A percentile compares a stretch with the other conserved stretches of the same genome.
Evolutionary conservation across 1,284 basidiomycete species (phyloP).

Genomic region (Sanghuangporus sanghuang): DNA sequence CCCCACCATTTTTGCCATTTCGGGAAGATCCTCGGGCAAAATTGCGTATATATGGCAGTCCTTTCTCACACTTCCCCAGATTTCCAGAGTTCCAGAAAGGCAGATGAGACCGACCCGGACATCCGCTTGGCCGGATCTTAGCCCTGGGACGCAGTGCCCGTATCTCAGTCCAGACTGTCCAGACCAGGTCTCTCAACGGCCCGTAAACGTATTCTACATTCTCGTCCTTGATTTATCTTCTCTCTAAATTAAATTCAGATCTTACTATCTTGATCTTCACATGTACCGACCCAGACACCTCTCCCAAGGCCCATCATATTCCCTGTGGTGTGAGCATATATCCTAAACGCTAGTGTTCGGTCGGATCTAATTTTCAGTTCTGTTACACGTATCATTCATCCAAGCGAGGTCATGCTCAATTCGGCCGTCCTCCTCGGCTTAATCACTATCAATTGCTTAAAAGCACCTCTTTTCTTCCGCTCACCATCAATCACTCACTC

Average conservation of each 20-base stretch:
- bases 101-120: not conserved
- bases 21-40: not conserved
- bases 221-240: too few relatives aligned
- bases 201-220: not conserved
- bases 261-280: not conserved
- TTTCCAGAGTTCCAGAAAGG: too few relatives aligned
- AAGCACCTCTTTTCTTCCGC: too few relatives aligned
- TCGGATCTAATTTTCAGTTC: not conserved
- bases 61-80: not conserved
- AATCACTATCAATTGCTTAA: too few relatives aligned
- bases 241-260: too few relatives aligned
- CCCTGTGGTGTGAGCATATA: not conserved
- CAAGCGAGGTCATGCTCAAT: not conserved
- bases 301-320: not conserved
- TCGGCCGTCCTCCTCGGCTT: not conserved
- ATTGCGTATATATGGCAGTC: not conserved
- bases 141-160: not conserved
- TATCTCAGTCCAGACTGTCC: not conserved
- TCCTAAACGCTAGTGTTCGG: not conserved
- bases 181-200: not conserved
- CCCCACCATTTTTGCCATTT: not conserved
- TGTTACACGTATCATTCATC: not conserved
- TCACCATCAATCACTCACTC: too few relatives aligned
- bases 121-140: not conserved
- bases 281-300: too few relatives aligned